These are phyloP conservation scores for Metschnikowia arizonensis DNA, from an alignment of 805 yeast genomes.

Conservation along the genomic window DNA sequence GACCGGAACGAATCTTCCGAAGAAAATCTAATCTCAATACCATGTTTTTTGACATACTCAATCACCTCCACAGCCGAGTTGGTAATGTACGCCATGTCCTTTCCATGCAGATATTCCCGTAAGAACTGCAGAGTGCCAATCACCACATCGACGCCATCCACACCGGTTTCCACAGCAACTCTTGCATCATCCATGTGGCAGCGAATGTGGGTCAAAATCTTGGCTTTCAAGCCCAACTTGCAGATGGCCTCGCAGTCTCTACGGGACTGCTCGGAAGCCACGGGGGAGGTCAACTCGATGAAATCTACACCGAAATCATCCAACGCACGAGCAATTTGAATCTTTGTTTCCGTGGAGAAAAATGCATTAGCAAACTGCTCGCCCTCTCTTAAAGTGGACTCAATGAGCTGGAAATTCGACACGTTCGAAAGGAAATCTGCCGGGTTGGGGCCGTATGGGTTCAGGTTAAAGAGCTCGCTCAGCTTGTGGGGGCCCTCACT, in stretches of 20 bases:
- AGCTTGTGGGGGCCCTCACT: constrained; percentile 32
- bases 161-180: constrained; percentile 97
- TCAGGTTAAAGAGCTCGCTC: constrained; percentile 26
- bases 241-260: constrained; percentile 96
- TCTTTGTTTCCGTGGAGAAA: constrained; percentile 89
- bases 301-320: constrained; percentile 98
- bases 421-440: constrained; percentile 90
- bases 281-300: constrained; percentile 96
- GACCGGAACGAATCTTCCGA: constrained; percentile 98
- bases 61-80: constrained; percentile 94
- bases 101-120: constrained; percentile 94
- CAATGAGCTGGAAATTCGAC: constrained; percentile 82
- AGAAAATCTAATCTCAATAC: constrained; percentile 93
- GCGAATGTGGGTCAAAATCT: constrained; percentile 92
- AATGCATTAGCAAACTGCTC: constrained; percentile 98
- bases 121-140: constrained; percentile 95
- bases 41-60: constrained; percentile 94
- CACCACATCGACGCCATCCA: constrained; percentile 97
- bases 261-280: constrained; percentile 92
- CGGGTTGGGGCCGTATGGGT: constrained; percentile 96
- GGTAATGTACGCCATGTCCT: constrained; percentile 97
- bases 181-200: constrained; percentile 99
- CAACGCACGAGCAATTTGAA: constrained; percentile 93
- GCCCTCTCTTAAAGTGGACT: constrained; percentile 95
- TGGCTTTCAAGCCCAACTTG: constrained; percentile 92